phyloP scores from a whole-genome alignment of 108 stramenopile genomes.

The Cyclotella cryptica region DNA sequence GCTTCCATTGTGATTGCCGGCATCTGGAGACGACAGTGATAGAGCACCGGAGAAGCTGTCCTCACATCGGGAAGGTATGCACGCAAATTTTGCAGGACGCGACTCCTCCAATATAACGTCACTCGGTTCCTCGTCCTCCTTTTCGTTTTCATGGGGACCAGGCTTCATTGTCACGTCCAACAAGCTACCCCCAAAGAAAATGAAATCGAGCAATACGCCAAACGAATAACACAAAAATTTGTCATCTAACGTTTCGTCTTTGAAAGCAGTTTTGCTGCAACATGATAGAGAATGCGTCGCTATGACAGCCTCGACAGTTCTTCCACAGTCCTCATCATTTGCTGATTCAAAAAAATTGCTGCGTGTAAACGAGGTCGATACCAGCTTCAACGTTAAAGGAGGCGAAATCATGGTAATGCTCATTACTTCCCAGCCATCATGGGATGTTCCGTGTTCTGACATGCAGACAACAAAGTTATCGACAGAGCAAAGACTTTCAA shows the following conservation, averaged over 20 bases:
- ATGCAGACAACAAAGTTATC: conserved; percentile 17
- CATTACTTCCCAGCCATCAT: neutral
- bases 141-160: neutral
- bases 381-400: neutral
- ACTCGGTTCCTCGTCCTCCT: neutral
- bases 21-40: neutral
- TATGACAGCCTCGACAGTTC: conserved; percentile 2
- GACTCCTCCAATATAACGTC: neutral
- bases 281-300: neutral
- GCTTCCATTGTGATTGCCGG: too few relatives aligned
- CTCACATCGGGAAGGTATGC: neutral
- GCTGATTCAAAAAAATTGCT: neutral
- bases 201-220: conserved; percentile 10
- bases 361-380: neutral
- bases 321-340: neutral
- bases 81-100: neutral
- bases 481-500: conserved; percentile 4
- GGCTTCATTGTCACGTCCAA: neutral
- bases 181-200: neutral
- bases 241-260: neutral
- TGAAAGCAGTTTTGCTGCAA: neutral
- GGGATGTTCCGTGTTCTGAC: neutral
- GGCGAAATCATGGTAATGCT: conserved; percentile 6
- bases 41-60: neutral
- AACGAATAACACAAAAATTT: conserved; percentile 16